Conservation (phyloP, 1,139 yeast species). For the Ogataea hybrid region DNA sequence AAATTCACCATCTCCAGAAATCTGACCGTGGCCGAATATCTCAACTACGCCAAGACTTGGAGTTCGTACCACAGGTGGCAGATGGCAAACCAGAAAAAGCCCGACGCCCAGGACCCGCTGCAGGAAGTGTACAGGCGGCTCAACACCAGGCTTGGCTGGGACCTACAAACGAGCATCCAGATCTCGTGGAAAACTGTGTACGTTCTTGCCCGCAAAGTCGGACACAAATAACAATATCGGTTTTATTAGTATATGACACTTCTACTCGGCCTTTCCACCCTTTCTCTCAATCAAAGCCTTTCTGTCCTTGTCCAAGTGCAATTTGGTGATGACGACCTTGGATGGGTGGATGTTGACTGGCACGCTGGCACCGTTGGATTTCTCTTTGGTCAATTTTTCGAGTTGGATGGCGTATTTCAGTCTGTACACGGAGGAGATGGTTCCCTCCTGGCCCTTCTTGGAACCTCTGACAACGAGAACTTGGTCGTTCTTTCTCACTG, state of each 20-base stretch:
- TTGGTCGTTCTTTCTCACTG: constrained; percentile 98
- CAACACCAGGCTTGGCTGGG: constrained; percentile 31
- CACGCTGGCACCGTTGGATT: constrained; percentile 97
- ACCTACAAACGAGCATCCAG: constrained; percentile 29
- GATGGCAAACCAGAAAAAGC: constrained; percentile 33
- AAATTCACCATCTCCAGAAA: constrained; percentile 22
- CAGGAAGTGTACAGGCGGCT: constrained; percentile 28
- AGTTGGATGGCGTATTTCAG: constrained; percentile 95
- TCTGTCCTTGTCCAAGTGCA: constrained; percentile 98
- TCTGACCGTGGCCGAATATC: constrained; percentile 41
- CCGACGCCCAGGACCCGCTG: constrained; percentile 27
- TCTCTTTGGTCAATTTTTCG: constrained; percentile 97
- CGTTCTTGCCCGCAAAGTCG: constrained; percentile 31
- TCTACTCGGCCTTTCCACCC: constrained; percentile 79
- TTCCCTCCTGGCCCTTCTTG: constrained; percentile 99
- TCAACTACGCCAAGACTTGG: constrained; percentile 58
- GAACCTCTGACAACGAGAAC: constrained; percentile 97
- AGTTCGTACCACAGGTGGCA: constrained; percentile 73
- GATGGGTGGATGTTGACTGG: constrained; percentile 99
- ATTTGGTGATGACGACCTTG: constrained; percentile 97
- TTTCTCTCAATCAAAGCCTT: constrained; percentile 94
- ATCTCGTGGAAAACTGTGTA: constrained; percentile 41
- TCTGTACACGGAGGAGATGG: constrained; percentile 98
- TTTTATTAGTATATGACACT: constrained; percentile 11
- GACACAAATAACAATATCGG: constrained; percentile 7